Evolutionary conservation across 441 rosid genomes (phyloP), one percentile per base, ranked within the genome.

Genomic region (Eugenia klotzschiana): DNA sequence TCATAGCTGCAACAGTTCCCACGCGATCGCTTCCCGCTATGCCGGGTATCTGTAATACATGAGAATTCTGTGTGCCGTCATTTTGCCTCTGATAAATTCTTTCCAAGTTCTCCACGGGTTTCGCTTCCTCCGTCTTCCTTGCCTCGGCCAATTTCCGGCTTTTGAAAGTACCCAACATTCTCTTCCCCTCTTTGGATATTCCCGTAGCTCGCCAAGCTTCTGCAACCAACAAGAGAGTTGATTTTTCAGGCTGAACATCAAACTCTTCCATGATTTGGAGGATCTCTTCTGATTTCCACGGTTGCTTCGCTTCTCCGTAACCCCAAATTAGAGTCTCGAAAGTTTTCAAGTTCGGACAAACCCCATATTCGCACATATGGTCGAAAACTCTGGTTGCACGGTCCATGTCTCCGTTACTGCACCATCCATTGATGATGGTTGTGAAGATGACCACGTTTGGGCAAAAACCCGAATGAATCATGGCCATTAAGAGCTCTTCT

Each of bases 241-340:
- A 90, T 83, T 83, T 90, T 50, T 85, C 88, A 5, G 96, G 95
- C 81, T 43, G 55, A 79, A 96, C 87, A 9, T 93, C 95, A 58
- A 85, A 90, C 86, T 91, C 92, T 88, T 92, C 91, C 96, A 96
- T 95, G 27, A 83, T 81, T 82, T 89, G 90, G 84, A 96, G 55
- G 84, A 95, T 81, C 80, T 94, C 96, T 88, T 93, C 98, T 4
- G 94, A 96, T 90, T 91, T 91, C 94, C 94, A 87, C 2, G 99
- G 99, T 85, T 92, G 98, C 60, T 90, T 95, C 3, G 92, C 95
- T 88, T 96, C 99, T 82, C 98, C 96, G 79, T 83, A 94, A 73
- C 98, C 99, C 98, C 98, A 95, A 81, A 96, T 93, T 57, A 96
- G 86, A 53, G 99, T 96, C 89, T 96, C 98, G 15, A 90, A 95